Percentiles rank a stretch among this genome's conserved stretches.
Conservation (phyloP, 139 green algal genomes). For the Chlorella vulgaris region DNA sequence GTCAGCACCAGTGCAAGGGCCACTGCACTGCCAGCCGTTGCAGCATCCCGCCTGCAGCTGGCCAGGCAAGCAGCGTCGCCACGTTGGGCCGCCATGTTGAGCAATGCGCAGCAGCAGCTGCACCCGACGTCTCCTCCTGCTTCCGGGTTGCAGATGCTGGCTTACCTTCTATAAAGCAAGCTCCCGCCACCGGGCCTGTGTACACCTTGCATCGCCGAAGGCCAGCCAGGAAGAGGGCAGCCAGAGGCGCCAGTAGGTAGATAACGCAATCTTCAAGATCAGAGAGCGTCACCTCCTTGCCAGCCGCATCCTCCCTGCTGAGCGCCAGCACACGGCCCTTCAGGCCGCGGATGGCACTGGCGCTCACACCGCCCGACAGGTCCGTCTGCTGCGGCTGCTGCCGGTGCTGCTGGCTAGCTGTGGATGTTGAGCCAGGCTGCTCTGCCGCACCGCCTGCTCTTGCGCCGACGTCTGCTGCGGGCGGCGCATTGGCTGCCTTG, state of each 20-base stretch:
- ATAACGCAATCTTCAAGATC: constrained; percentile 59
- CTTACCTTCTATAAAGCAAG: constrained; percentile 61
- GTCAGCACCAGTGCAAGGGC: no score
- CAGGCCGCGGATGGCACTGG: constrained; percentile 49
- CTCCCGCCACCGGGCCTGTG: constrained; percentile 67
- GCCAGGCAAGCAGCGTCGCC: no score
- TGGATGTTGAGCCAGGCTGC: constrained; percentile 11
- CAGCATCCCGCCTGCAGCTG: no score
- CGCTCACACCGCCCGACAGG: neutral
- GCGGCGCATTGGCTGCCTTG: constrained; percentile 20
- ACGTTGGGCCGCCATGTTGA: no score
- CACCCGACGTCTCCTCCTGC: no score
- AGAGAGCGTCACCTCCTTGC: constrained; percentile 36
- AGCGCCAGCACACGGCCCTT: constrained; percentile 38
- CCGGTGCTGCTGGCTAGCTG: neutral
- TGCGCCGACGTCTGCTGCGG: constrained; percentile 1
- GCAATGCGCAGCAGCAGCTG: no score
- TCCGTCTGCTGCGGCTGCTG: neutral
- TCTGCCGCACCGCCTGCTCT: constrained; percentile 1
- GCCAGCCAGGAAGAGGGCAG: constrained; percentile 56
- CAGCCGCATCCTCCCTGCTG: neutral
- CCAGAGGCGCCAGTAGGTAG: constrained; percentile 61
- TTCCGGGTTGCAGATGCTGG: no score
- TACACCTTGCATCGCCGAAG: constrained; percentile 55
- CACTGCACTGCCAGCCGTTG: no score